Base-by-base conservation (phyloP, 192 early-diverging fungal species). In the Coemansia sp. region DNA sequence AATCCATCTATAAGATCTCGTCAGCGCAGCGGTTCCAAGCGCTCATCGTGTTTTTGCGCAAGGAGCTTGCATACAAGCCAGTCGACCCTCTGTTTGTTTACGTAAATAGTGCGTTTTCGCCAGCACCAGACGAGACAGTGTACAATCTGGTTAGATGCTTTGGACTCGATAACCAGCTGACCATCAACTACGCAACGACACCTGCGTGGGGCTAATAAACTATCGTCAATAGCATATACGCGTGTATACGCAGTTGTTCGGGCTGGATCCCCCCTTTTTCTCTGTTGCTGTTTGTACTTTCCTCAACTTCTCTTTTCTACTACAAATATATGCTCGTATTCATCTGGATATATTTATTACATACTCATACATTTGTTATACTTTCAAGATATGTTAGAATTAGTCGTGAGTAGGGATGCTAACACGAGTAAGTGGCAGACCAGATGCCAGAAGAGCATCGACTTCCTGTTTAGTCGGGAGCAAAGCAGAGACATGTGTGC, bases 41-140 rank as follows among this genome's bases (percentile, higher is more conserved):
- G 13, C 91, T 97, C 4, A 95, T 94, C 29, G 75, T 88, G 62
- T 97, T 97, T 66, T 73, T 97, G 61, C 86, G 93, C 18, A 92
- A 89, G 70, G 90, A 97, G 74, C 86, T 97, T 27, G 86, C 88
- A 36, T 93, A 91, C 71, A 88, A 91, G 67, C 75, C 87, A 13
- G 84, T 85, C 4, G 94, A 95, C 67, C 89, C 91, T 16, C 70
- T 93, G 93, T 95, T 97, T 72, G 80, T 97, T 24, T 97, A 97
- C 77, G 88, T 97, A 18, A 96, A 95, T 74, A 93, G 91, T 72
- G 92, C 95, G n/a, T 97, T 97, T 78, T 90, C 95, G 13, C 96
- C 96, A 11, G 88, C 96, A 34, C 96, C 96, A 16, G 96, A 97
- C 72, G 96, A 96, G 80, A 87, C 89, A 33, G 89, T 97, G 5